Percentiles rank a stretch among this genome's conserved stretches.
Evolutionary conservation across 2,329 filamentous ascomycete species (phyloP).

Genomic region (Trichophyton mentagrophytes): DNA sequence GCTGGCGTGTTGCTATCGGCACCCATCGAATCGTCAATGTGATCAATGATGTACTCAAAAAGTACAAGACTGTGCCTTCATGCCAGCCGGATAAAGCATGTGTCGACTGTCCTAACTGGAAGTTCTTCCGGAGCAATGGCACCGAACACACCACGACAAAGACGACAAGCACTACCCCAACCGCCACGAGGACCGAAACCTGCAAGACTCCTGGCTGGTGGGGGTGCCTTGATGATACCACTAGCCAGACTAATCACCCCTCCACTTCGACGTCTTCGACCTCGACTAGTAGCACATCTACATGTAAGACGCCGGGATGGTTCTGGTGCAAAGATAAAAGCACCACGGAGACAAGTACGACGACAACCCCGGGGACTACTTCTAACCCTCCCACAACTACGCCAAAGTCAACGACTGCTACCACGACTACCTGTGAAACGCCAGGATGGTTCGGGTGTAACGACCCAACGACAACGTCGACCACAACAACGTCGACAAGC

Average conservation of each 20-base stretch:
- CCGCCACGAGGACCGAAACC: conserved; percentile 59
- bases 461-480: conserved; percentile 19
- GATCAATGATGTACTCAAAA: conserved; percentile 73
- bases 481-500: conserved; percentile 12
- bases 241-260: conserved; percentile 23
- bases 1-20: conserved; percentile 81
- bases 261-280: not conserved
- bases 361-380: conserved; percentile 13
- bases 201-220: conserved; percentile 91
- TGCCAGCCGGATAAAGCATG: conserved; percentile 69
- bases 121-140: conserved; percentile 85
- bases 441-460: conserved; percentile 31
- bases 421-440: conserved; percentile 22
- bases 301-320: conserved; percentile 33
- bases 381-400: conserved; percentile 19
- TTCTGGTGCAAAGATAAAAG: conserved; percentile 31
- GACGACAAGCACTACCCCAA: conserved; percentile 43
- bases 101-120: conserved; percentile 84
- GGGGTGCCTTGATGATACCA: conserved; percentile 46
- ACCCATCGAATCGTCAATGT: conserved; percentile 84
- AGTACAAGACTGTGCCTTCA: conserved; percentile 66
- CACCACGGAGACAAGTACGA: conserved; percentile 22
- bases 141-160: conserved; percentile 59
- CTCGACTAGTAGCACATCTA: conserved; percentile 25
- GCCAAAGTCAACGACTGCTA: not conserved